Evolutionary conservation across 1,284 basidiomycete species (phyloP).

Genomic region (Sanguinoderma infundibulare): DNA sequence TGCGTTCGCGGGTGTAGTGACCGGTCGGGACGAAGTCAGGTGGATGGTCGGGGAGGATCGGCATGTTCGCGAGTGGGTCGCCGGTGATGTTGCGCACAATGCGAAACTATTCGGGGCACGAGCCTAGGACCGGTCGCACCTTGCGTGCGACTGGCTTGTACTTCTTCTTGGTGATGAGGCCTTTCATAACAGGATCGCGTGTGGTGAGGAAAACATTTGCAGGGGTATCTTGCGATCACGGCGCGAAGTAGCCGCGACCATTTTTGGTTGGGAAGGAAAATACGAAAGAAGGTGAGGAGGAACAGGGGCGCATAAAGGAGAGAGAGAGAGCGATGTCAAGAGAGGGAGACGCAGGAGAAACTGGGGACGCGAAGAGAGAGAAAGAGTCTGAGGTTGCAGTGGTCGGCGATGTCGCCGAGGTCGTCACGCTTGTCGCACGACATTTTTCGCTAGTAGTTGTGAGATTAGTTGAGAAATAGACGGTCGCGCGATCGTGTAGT

Average conservation of each 20-base stretch:
- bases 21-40: slow-evolving; percentile 32
- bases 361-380: background rate
- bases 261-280: background rate
- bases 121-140: slow-evolving; percentile 29
- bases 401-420: too few species aligned
- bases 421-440: too few species aligned
- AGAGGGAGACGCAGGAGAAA: too few species aligned
- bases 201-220: background rate
- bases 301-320: background rate
- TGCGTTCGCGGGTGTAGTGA: slow-evolving; percentile 37
- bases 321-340: background rate
- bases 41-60: slow-evolving; percentile 15
- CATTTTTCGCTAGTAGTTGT: too few species aligned
- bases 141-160: slow-evolving; percentile 42
- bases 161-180: slow-evolving; percentile 34
- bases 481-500: too few species aligned
- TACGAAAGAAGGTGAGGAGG: background rate
- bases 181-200: too few species aligned
- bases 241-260: background rate
- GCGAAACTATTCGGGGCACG: too few species aligned
- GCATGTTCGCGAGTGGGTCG: slow-evolving; percentile 36
- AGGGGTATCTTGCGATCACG: too few species aligned
- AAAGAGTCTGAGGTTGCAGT: too few species aligned
- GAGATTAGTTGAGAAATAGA: too few species aligned
- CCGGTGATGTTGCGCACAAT: too few species aligned